Percentiles rank a stretch among this genome's conserved stretches.
phyloP scores from a whole-genome alignment of 495 filamentous ascomycete genomes.

The Pyrenula massariospora region DNA sequence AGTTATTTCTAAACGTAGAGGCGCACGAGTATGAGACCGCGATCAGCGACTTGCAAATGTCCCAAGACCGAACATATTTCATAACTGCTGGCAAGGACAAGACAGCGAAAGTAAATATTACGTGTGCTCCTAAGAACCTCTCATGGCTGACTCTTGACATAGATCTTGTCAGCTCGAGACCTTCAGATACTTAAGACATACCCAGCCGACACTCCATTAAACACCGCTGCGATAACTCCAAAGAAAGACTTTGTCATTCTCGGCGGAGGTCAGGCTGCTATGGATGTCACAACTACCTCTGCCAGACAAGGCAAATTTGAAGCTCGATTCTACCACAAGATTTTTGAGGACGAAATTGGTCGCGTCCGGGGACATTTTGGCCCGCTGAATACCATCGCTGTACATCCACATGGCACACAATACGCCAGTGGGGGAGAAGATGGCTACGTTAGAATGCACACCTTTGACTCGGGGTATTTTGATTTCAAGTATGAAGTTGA shows the following conservation, averaged over 20 bases:
- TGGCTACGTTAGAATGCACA: constrained; percentile 95
- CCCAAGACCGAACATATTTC: constrained; percentile 87
- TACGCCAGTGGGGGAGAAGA: constrained; percentile 95
- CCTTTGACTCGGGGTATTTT: constrained; percentile 97
- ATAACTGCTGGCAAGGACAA: constrained; percentile 98
- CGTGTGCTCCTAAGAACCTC: background rate
- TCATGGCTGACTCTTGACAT: constrained; percentile 6
- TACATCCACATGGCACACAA: constrained; percentile 77
- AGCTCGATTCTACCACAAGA: constrained; percentile 96
- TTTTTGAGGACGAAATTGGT: constrained; percentile 97
- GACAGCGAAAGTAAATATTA: constrained; percentile 62
- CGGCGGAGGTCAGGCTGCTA: constrained; percentile 93
- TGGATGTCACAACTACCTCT: constrained; percentile 96
- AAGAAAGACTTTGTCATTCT: constrained; percentile 97
- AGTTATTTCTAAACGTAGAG: constrained; percentile 64
- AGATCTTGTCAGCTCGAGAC: constrained; percentile 70
- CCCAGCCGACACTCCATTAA: constrained; percentile 85
- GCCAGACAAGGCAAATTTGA: constrained; percentile 96
- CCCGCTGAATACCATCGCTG: constrained; percentile 80
- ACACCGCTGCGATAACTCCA: constrained; percentile 82
- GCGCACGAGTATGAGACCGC: constrained; percentile 72
- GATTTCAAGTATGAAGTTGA: constrained; percentile 99
- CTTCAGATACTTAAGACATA: constrained; percentile 92
- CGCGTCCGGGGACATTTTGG: constrained; percentile 95
- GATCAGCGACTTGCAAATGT: constrained; percentile 93